Evolutionary conservation across 2,329 filamentous ascomycete species (phyloP).

Genomic region (Fusarium nematophilum): DNA sequence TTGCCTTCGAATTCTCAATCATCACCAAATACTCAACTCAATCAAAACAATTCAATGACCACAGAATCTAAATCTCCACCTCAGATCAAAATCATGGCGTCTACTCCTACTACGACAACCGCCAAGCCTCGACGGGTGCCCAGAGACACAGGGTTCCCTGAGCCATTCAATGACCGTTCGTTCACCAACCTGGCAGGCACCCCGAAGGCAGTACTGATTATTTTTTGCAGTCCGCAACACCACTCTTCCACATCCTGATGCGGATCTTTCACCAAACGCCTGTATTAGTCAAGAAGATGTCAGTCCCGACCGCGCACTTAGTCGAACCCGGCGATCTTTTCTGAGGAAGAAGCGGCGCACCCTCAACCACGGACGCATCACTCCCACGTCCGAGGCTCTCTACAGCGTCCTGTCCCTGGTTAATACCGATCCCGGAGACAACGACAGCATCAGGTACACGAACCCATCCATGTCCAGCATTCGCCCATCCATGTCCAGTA

Average conservation of each 20-base stretch:
- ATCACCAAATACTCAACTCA: not conserved
- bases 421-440: conserved; percentile 39
- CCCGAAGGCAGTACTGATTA: conserved; percentile 9
- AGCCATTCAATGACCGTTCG: conserved; percentile 61
- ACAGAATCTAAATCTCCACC: conserved; percentile 22
- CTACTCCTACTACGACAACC: conserved; percentile 40
- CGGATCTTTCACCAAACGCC: conserved; percentile 67
- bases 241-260: conserved; percentile 71
- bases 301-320: conserved; percentile 54
- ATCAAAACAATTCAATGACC: conserved; percentile 12
- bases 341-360: conserved; percentile 58
- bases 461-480: conserved; percentile 46
- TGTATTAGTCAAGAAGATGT: conserved; percentile 67
- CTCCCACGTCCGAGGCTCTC: conserved; percentile 48
- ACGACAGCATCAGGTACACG: conserved; percentile 34
- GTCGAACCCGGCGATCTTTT: conserved; percentile 59
- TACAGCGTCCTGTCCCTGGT: conserved; percentile 50
- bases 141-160: conserved; percentile 64
- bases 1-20: not conserved
- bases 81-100: conserved; percentile 45
- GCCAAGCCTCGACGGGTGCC: conserved; percentile 40
- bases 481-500: conserved; percentile 47
- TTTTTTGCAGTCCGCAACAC: conserved; percentile 62
- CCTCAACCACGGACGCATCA: conserved; percentile 59
- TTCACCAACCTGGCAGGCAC: conserved; percentile 10